Conservation (phyloP, 495 filamentous ascomycete genomes). For the Tricharina praecox region DNA sequence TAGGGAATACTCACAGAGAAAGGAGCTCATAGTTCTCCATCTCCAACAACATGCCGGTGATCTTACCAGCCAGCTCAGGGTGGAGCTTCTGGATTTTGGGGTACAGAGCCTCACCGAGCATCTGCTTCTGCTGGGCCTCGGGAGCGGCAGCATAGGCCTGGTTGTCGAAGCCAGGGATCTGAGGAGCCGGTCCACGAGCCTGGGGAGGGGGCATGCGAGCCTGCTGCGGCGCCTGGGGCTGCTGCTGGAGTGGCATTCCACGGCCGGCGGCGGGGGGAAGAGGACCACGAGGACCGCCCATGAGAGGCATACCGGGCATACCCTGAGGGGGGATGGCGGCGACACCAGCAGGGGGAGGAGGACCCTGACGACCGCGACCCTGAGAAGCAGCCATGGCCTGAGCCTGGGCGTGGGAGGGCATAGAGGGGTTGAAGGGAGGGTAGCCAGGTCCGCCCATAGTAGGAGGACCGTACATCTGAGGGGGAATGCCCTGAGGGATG, state of each 20-base stretch:
- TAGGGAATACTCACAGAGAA: slow-evolving; percentile 63
- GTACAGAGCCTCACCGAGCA: slow-evolving; percentile 91
- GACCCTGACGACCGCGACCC: slow-evolving; percentile 20
- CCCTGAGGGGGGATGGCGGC: slow-evolving; percentile 15
- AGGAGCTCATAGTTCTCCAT: slow-evolving; percentile 94
- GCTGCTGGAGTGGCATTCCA: slow-evolving; percentile 16
- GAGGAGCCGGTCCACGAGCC: slow-evolving; percentile 28
- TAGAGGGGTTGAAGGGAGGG: slow-evolving; percentile 28
- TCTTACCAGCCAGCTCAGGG: slow-evolving; percentile 93
- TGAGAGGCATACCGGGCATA: slow-evolving; percentile 16
- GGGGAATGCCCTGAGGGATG: slow-evolving; percentile 32
- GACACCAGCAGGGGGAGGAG: slow-evolving; percentile 17
- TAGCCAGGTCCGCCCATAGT: slow-evolving; percentile 23
- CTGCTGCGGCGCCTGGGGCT: slow-evolving; percentile 11
- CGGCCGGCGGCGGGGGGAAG: slow-evolving; percentile 18
- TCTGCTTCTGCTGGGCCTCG: slow-evolving; percentile 73
- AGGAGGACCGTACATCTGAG: slow-evolving; percentile 28
- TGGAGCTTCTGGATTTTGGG: slow-evolving; percentile 90
- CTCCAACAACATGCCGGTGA: slow-evolving; percentile 97
- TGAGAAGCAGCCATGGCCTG: slow-evolving; percentile 16
- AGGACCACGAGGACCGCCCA: slow-evolving; percentile 23
- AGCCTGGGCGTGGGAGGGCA: slow-evolving; percentile 16
- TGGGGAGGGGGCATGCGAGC: slow-evolving; percentile 18
- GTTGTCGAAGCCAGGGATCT: slow-evolving; percentile 29
- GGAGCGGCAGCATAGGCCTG: slow-evolving; percentile 34